Evolutionary conservation across 2,329 filamentous ascomycete species (phyloP), one percentile per base, ranked within the genome.

Genomic region (Tolypocladium album): DNA sequence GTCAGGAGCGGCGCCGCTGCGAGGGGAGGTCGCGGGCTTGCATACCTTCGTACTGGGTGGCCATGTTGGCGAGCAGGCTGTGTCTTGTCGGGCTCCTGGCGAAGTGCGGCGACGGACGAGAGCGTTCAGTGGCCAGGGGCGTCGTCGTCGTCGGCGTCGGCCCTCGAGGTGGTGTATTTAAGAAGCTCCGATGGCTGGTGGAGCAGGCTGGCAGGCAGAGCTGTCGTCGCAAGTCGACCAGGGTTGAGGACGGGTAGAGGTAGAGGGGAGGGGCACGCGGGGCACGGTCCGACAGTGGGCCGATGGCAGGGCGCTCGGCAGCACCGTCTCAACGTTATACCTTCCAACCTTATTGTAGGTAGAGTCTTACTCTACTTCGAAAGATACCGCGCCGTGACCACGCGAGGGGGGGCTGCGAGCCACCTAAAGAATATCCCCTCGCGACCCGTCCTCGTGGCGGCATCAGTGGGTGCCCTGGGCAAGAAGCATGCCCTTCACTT

Each of bases 31-130:
- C 59, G 22, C 40, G 56, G 55, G 31, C 5, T 31, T 31, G 3
- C 27, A 31, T 70, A 79, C 82, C 75, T 77, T 85, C 82, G 71
- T 85, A 85, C 65, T 81, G 82, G 22, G 78, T 83, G 57, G 81
- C 74, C 82, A 84, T 84, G 9, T 9, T 9, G 36, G 12, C 8
- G 36, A 22, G 22, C 55, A 22, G 50, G 27, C 27, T 31, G 27
- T 3, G 27, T 31, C 27, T 31, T 31, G 27, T 31, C 27, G 27
- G 27, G 50, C 27, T 36, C 36, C 27, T 12, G n/a, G 47, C 0
- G 50, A 53, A n/a, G 31, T 36, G 31, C 50, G 31, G 50, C 50
- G 17, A 22, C 31, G 13, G 50, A 11, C 9, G 31, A 8, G 20
- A 4, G 50, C 31, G 50, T 22, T 36, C 50, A 34, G 20, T n/a